A percentile compares a stretch with the other conserved stretches of the same genome.
Evolutionary conservation across 345 rosid genomes (phyloP).

Genomic region (Murraya paniculata): DNA sequence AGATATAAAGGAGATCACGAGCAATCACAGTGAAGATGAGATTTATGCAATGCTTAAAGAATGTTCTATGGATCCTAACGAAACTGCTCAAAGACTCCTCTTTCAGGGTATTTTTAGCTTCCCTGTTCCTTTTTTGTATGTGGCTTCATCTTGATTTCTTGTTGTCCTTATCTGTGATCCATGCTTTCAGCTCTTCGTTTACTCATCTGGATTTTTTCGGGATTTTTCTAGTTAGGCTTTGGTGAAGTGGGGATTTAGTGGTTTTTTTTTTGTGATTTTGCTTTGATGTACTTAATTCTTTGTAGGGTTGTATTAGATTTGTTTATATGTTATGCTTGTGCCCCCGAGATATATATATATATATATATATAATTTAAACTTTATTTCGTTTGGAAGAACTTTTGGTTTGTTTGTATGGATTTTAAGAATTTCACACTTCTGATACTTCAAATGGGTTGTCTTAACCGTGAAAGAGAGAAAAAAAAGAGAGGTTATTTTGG

Average conservation of each 20-base stretch:
- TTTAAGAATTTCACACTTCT: neutral
- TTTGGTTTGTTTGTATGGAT: neutral
- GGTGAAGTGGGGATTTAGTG: conserved; percentile 20
- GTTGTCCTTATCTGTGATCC: conserved; percentile 16
- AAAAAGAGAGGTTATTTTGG: neutral
- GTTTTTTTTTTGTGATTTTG: conserved; percentile 25
- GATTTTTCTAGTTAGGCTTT: neutral
- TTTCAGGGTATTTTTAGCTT: conserved; percentile 44
- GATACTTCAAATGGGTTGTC: neutral
- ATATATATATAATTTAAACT: no score
- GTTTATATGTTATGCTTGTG: neutral
- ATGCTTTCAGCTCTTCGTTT: neutral
- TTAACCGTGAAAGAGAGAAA: no score
- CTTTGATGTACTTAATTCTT: neutral
- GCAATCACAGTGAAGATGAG: conserved; percentile 85
- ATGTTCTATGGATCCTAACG: conserved; percentile 93
- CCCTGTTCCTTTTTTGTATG: neutral
- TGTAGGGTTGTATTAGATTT: conserved; percentile 11
- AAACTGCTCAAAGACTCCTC: conserved; percentile 70
- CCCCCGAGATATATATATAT: no score
- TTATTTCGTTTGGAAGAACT: neutral
- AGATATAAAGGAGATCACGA: conserved; percentile 69
- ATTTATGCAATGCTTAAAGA: conserved; percentile 89
- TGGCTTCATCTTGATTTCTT: neutral
- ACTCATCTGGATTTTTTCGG: conserved; percentile 25